Conservation (phyloP, 371 early-diverging fungal species). For the Mucor piriformis region DNA sequence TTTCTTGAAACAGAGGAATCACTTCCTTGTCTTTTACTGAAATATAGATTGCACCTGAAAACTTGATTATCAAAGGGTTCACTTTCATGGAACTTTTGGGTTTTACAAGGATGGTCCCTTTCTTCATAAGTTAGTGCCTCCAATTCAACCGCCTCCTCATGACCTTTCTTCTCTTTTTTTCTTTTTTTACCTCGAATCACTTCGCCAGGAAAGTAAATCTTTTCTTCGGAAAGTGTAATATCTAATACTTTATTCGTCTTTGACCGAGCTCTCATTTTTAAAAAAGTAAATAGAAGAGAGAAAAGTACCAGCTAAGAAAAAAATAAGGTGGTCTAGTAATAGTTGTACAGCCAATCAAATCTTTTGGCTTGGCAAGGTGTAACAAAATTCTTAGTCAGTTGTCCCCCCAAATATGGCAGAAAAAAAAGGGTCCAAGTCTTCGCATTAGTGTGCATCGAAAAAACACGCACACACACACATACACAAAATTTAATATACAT, state of each 20-base stretch:
- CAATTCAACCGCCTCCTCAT: too few species aligned
- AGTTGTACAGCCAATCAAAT: too few species aligned
- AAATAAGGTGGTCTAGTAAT: too few species aligned
- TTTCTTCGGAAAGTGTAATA: slow-evolving; percentile 29
- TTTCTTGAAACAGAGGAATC: slow-evolving; percentile 32
- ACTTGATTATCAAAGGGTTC: slow-evolving; percentile 39
- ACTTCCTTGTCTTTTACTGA: slow-evolving; percentile 41
- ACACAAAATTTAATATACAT: too few species aligned
- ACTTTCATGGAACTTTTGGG: slow-evolving; percentile 46
- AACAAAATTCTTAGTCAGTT: too few species aligned
- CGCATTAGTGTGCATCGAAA: too few species aligned
- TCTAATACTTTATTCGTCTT: slow-evolving; percentile 26
- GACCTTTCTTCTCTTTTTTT: neutral
- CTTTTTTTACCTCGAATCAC: slow-evolving; percentile 28
- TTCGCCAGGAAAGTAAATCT: slow-evolving; percentile 42
- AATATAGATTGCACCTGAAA: slow-evolving; percentile 37
- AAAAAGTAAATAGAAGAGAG: neutral
- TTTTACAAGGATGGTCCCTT: slow-evolving; percentile 45
- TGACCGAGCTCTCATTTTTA: slow-evolving; percentile 11
- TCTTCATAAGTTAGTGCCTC: too few species aligned
- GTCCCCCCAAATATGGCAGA: neutral
- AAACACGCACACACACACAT: too few species aligned
- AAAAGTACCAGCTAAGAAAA: neutral
- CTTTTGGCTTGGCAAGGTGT: too few species aligned
- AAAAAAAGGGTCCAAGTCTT: too few species aligned